Evolutionary conservation across 1,284 basidiomycete species (phyloP).

Genomic region (Melanopsichium pennsylvanicum): DNA sequence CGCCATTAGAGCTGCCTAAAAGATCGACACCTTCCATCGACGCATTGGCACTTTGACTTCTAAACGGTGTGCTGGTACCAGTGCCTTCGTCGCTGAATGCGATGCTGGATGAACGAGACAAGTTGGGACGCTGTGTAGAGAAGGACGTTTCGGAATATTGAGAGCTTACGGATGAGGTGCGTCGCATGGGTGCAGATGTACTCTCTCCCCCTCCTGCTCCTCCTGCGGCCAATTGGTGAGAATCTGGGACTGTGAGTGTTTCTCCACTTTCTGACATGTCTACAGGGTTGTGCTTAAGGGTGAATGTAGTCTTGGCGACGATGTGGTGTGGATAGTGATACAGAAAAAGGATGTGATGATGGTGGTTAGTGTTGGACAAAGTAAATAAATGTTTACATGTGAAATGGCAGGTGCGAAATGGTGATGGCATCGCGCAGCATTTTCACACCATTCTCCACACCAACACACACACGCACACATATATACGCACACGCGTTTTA

Average conservation of each 20-base stretch:
- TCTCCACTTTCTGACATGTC: too few species aligned
- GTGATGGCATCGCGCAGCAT: conserved; percentile 40
- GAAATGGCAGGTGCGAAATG: too few species aligned
- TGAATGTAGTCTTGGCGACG: too few species aligned
- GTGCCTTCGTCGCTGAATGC: conserved; percentile 34
- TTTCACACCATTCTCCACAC: conserved; percentile 37
- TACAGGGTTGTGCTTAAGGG: too few species aligned
- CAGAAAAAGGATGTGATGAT: not conserved
- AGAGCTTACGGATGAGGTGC: conserved; percentile 20
- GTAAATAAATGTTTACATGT: too few species aligned
- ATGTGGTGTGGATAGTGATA: too few species aligned
- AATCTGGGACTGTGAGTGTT: conserved; percentile 12
- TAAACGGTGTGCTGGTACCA: conserved; percentile 10
- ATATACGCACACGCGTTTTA: not conserved
- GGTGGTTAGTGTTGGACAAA: not conserved
- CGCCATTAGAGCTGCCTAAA: conserved; percentile 14
- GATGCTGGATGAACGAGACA: conserved; percentile 37
- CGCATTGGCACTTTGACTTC: conserved; percentile 23
- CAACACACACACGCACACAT: conserved; percentile 12
- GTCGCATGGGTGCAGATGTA: conserved; percentile 19
- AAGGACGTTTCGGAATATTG: conserved; percentile 15
- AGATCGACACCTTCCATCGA: conserved; percentile 43
- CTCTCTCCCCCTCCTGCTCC: too few species aligned
- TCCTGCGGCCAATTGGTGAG: conserved; percentile 1
- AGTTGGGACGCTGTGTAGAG: conserved; percentile 11